Evolutionary conservation across 352 stramenopile genomes (phyloP).

Genomic region (Globisporangium perplexum): DNA sequence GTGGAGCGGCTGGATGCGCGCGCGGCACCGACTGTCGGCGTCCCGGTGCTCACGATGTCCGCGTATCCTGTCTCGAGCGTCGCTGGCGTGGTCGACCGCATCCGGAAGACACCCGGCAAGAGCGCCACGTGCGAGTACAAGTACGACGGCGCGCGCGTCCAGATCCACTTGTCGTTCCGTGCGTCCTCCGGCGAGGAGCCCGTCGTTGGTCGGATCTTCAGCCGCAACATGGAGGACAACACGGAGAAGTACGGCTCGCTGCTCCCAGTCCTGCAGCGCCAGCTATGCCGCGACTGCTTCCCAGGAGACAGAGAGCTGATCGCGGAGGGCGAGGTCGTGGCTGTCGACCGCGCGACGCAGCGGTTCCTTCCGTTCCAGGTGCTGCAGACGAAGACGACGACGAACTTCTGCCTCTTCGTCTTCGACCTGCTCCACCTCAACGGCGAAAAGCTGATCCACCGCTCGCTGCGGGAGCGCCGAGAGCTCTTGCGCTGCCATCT

Average conservation of each 20-base stretch:
- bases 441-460: slow-evolving; percentile 34
- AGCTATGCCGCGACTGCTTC: slow-evolving; percentile 11
- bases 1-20: slow-evolving; percentile 25
- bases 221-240: slow-evolving; percentile 79
- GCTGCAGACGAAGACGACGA: slow-evolving; percentile 67
- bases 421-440: slow-evolving; percentile 70
- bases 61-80: slow-evolving; percentile 69
- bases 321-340: slow-evolving; percentile 74
- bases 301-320: slow-evolving; percentile 27
- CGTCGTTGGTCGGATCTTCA: slow-evolving; percentile 54
- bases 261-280: slow-evolving; percentile 32
- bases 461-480: slow-evolving; percentile 39
- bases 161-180: slow-evolving; percentile 42
- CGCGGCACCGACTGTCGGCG: slow-evolving; percentile 34
- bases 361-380: slow-evolving; percentile 71
- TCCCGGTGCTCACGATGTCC: slow-evolving; percentile 76
- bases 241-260: slow-evolving; percentile 61
- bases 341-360: slow-evolving; percentile 40
- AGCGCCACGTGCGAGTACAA: slow-evolving; percentile 75
- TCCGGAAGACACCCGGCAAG: slow-evolving; percentile 26
- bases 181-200: neutral
- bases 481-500: slow-evolving; percentile 28
- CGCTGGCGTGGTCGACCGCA: slow-evolving; percentile 34
- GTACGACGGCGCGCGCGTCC: slow-evolving; percentile 77
- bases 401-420: slow-evolving; percentile 69